phyloP scores from a whole-genome alignment of 495 filamentous ascomycete species.

The Lasiosphaeris hirsuta region DNA sequence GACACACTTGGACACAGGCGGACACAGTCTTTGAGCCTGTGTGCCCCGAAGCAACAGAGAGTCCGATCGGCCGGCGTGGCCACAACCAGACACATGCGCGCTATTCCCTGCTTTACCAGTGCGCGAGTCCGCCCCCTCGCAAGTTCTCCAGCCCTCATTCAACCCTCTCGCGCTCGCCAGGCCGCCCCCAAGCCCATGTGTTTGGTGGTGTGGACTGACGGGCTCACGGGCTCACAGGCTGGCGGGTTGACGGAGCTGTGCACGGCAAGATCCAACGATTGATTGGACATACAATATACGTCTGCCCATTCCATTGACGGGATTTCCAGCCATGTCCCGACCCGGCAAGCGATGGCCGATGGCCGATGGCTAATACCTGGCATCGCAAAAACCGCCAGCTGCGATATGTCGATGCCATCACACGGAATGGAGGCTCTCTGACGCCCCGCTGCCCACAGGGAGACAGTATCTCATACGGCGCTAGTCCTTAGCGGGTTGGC shows the following conservation, averaged over 20 bases:
- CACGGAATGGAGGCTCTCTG: too few relatives aligned
- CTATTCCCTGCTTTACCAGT: too few relatives aligned
- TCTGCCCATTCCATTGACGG: constrained; percentile 12
- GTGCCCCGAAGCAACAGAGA: too few relatives aligned
- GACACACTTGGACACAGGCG: too few relatives aligned
- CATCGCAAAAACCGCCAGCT: background rate
- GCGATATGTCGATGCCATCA: background rate
- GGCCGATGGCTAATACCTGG: constrained; percentile 5
- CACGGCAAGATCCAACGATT: constrained; percentile 8
- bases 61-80: too few relatives aligned
- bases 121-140: too few relatives aligned
- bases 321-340: constrained; percentile 17
- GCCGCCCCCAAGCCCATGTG: background rate
- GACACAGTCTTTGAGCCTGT: too few relatives aligned
- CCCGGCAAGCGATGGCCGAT: constrained; percentile 13
- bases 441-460: background rate
- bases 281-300: background rate
- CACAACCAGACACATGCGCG: too few relatives aligned
- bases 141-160: too few relatives aligned
- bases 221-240: background rate
- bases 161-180: too few relatives aligned
- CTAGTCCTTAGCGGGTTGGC: too few relatives aligned
- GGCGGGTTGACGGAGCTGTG: background rate
- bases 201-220: background rate
- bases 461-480: background rate